These are phyloP conservation scores for Polychytrium aggregatum DNA, from an alignment of 192 early-diverging fungal genomes.

Conservation along the genomic window DNA sequence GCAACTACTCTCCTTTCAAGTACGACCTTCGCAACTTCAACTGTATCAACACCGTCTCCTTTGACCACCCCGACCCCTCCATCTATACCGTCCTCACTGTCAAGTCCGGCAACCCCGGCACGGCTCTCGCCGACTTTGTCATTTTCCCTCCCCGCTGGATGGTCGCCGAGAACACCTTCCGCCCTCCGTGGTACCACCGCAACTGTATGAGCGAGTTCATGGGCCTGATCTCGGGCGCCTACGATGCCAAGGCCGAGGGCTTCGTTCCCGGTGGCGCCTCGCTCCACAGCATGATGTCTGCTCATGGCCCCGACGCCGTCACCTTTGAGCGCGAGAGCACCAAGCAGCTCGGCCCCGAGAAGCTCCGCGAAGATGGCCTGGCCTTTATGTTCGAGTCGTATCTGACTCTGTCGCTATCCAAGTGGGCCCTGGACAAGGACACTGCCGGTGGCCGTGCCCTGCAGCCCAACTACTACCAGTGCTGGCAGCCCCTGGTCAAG, in stretches of 20 bases:
- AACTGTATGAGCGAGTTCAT: conserved; percentile 98
- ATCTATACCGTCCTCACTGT: conserved; percentile 91
- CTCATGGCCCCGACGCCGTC: conserved; percentile 82
- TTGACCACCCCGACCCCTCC: conserved; percentile 91
- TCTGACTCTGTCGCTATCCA: conserved; percentile 65
- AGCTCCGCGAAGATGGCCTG: conserved; percentile 70
- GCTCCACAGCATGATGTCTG: conserved; percentile 64
- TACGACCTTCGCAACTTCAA: conserved; percentile 79
- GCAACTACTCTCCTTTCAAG: conserved; percentile 94
- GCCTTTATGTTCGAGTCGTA: conserved; percentile 95
- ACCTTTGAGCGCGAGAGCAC: conserved; percentile 63
- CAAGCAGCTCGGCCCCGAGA: conserved; percentile 62
- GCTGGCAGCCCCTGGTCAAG: conserved; percentile 63
- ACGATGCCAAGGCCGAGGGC: conserved; percentile 87
- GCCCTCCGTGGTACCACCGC: conserved; percentile 92
- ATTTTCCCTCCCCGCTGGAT: conserved; percentile 94
- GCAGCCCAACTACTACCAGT: conserved; percentile 77
- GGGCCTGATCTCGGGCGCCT: conserved; percentile 84
- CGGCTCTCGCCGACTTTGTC: conserved; percentile 87
- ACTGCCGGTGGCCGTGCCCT: conserved; percentile 46
- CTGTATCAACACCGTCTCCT: conserved; percentile 78
- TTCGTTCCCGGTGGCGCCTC: conserved; percentile 89
- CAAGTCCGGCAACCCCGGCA: conserved; percentile 75
- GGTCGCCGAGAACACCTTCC: conserved; percentile 80
- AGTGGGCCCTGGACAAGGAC: conserved; percentile 62